A percentile compares a stretch with the other conserved stretches of the same genome.
phyloP scores from a whole-genome alignment of 345 rosid species.

The Anastatica hierochuntica region DNA sequence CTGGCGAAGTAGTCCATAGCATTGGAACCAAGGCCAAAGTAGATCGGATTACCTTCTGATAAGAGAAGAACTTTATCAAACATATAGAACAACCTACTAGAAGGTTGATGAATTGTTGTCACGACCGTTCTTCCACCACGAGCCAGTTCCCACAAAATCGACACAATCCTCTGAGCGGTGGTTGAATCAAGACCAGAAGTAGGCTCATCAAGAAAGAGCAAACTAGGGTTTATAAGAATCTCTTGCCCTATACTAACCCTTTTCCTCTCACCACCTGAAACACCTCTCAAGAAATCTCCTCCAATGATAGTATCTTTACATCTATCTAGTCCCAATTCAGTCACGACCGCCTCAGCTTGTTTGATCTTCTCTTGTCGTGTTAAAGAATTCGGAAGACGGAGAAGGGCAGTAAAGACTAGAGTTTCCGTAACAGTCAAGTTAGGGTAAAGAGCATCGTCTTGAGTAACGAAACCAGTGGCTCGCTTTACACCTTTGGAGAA shows the following conservation, averaged over 20 bases:
- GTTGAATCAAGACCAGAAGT: constrained; percentile 95
- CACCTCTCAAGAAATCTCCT: constrained; percentile 62
- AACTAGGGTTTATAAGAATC: constrained; percentile 85
- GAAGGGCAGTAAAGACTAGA: constrained; percentile 61
- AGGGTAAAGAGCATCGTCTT: constrained; percentile 49
- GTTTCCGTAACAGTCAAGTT: constrained; percentile 60
- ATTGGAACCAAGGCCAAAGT: constrained; percentile 41
- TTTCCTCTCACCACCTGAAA: constrained; percentile 88
- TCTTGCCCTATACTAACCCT: constrained; percentile 91
- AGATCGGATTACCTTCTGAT: constrained; percentile 69
- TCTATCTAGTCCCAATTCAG: constrained; percentile 55
- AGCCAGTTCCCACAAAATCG: constrained; percentile 48
- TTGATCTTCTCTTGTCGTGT: constrained; percentile 46
- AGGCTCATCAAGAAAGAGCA: constrained; percentile 82
- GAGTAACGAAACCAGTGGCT: constrained; percentile 50
- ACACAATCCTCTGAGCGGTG: constrained; percentile 68
- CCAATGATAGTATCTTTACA: constrained; percentile 71
- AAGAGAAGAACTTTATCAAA: constrained; percentile 74
- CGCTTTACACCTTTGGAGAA: constrained; percentile 35
- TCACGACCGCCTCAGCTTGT: constrained; percentile 56
- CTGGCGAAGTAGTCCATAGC: constrained; percentile 69
- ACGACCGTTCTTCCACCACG: constrained; percentile 72
- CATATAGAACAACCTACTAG: constrained; percentile 73
- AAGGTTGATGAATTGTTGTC: constrained; percentile 89
- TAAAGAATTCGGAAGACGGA: constrained; percentile 58